Evolutionary conservation across 257 asterid species (phyloP), one percentile per base, ranked within the genome.

Genomic region (Solanum raphanifolium): DNA sequence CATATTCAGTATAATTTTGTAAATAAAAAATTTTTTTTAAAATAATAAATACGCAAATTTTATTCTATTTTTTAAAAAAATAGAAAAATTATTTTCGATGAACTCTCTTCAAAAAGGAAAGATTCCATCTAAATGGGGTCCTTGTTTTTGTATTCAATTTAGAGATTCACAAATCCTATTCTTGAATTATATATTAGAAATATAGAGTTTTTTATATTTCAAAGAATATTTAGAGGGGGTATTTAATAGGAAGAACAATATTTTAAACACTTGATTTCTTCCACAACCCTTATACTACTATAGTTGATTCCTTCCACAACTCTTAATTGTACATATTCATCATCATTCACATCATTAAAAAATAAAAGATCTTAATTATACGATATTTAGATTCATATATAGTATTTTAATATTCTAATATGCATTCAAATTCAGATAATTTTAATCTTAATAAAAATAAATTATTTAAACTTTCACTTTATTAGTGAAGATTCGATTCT

Each of bases 241-340:
- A 36, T 11, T 31, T 71, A 35, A 31, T 71, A 31, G 18, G 13
- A 31, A 31, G 39, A 12, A 4, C n/a, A 71, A 71, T 71, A 71
- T 71, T 69, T 69, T 71, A 71, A 71, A 31, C 78, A 71, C 78
- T 6, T 71, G 78, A 71, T 71, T 69, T 31, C 78, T 71, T 71
- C 74, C 39, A 69, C 39, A 13, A 13, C 75, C 74, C 4, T 66
- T 66, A 27, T 27, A 6, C 35, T 25, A 66, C 9, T 66, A 25
- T 48, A 5, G 35, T 66, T 25, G 74, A 66, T 66, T 66, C 74
- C 74, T 66, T 66, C 76, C 76, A 29, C 23, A 29, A 31, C 3
- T 31, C 76, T 71, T 69, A 69, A 71, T 31, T 16, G 7, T 31
- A 16, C 41, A 71, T 71, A 71, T 15, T 31, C 3, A 71, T 71